Base-by-base conservation (phyloP, 768 basidiomycete genomes). In the Russula brevipes region DNA sequence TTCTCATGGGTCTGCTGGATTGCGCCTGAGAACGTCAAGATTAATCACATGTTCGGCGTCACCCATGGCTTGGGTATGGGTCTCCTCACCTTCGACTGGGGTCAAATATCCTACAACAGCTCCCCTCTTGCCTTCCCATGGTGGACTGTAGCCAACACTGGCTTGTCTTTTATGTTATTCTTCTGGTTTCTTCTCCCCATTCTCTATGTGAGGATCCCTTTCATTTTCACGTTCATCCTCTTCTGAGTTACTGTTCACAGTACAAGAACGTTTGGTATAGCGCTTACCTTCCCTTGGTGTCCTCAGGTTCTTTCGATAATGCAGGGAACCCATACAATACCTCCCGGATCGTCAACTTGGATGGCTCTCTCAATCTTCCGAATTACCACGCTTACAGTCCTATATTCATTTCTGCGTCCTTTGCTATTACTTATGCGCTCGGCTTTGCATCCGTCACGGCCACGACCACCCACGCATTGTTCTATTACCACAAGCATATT, bases 361-460 rank as follows among this genome's bases (percentile, higher is more conserved):
- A 83, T 63, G 67, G 76, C 6, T 81, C 82, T 24, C 79, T 89
- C 74, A 82, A 87, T 72, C 66, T 80, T 51, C 75, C 76, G 39
- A 80, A 76, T 1, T 87, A 88, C 72, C 57, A 79, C 31, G 71
- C 73, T 0, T 88, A 87, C 73, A 82, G 81, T 60, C 86, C 87
- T 0, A 64, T 90, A 58, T 87, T 80, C 73, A 74, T 89, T 51
- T 82, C 85, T 38, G 45, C 82, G 30, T 86, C 88, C 1, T 93
- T 91, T 69, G 86, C 89, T 14, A 74, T 92, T 30, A 80, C 85
- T 14, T 94, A 92, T 69, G 90, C 86, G 24, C 77, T 93, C 4
- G 87, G 87, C 11, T 93, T 94, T 67, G 90, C 90, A 2, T 81
- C 85, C 35, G 86, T 93, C 72, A 88, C 90, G 0, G 81, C 90